Percentiles rank a stretch among this genome's conserved stretches.
These are phyloP conservation scores for Aphanomyces astaci DNA, from an alignment of 352 stramenopile genomes.

Conservation along the genomic window DNA sequence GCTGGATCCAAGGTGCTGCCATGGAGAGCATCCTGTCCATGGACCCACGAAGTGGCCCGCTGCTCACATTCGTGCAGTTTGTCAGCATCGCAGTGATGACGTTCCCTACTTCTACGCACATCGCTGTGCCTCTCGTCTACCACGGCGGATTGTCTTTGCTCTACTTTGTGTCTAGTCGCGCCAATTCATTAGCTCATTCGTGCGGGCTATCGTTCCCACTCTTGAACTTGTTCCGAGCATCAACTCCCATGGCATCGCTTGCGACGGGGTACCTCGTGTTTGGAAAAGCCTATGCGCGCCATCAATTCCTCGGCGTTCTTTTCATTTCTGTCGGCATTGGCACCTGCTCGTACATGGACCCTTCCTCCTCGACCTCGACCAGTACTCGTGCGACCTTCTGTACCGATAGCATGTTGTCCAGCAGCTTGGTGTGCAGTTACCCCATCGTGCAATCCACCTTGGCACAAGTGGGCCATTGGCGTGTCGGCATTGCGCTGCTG, in stretches of 20 bases:
- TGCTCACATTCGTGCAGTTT: constrained; percentile 17
- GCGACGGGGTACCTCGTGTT: not conserved
- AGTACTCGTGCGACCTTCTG: constrained; percentile 12
- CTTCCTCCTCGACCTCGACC: not conserved
- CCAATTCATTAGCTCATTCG: constrained; percentile 7
- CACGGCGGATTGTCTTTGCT: not conserved
- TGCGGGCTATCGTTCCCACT: constrained; percentile 21
- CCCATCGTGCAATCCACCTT: not conserved
- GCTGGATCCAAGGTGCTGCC: constrained; percentile 17
- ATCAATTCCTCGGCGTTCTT: constrained; percentile 13
- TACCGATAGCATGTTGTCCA: not conserved
- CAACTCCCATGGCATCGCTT: constrained; percentile 13
- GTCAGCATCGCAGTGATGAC: constrained; percentile 6
- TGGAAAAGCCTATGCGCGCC: not conserved
- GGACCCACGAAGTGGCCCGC: not conserved
- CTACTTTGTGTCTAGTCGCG: constrained; percentile 12
- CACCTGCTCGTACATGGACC: constrained; percentile 7
- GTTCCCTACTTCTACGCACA: not conserved
- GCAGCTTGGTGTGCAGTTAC: not conserved
- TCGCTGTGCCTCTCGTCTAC: not conserved
- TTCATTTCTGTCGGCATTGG: constrained; percentile 16
- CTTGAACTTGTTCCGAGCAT: constrained; percentile 17
- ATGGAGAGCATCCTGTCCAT: constrained; percentile 19
- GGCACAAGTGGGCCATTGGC: constrained; percentile 5
- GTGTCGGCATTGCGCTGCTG: constrained; percentile 8